Evolutionary conservation across 2,329 filamentous ascomycete genomes (phyloP).

Genomic region (Xylaria sp.): DNA sequence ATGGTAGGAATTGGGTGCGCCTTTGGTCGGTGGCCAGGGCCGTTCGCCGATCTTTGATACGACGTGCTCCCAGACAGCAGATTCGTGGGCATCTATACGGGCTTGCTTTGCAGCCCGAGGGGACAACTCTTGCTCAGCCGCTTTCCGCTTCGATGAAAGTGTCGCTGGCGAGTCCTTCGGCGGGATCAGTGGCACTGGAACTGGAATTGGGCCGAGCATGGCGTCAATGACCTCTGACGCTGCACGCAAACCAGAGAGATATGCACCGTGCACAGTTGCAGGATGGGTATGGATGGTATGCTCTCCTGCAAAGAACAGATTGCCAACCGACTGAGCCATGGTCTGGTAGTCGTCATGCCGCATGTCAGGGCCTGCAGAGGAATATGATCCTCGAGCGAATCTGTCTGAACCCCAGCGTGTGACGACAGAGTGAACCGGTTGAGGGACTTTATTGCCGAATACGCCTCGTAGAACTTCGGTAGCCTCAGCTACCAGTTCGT

Average conservation of each 20-base stretch:
- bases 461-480: constrained; percentile 71
- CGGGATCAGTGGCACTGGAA: constrained; percentile 70
- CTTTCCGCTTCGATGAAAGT: constrained; percentile 51
- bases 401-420: constrained; percentile 89
- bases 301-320: constrained; percentile 91
- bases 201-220: constrained; percentile 73
- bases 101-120: constrained; percentile 47
- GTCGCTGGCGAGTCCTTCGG: constrained; percentile 45
- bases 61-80: constrained; percentile 48
- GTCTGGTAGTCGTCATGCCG: constrained; percentile 82
- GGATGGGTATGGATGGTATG: constrained; percentile 95
- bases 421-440: constrained; percentile 78
- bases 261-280: constrained; percentile 94
- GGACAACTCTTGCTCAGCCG: constrained; percentile 25
- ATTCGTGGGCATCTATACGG: constrained; percentile 53
- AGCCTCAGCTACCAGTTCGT: constrained; percentile 73
- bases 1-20: constrained; percentile 78
- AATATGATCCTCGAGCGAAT: constrained; percentile 93
- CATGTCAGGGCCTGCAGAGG: constrained; percentile 81
- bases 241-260: constrained; percentile 84
- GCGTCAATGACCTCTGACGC: constrained; percentile 79
- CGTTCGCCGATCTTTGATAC: constrained; percentile 63
- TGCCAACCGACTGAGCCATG: constrained; percentile 80
- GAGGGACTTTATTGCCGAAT: constrained; percentile 66
- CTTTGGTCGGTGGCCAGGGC: constrained; percentile 65